Evolutionary conservation across 2,329 filamentous ascomycete genomes (phyloP).

Genomic region (Geoglossum cookeanum): DNA sequence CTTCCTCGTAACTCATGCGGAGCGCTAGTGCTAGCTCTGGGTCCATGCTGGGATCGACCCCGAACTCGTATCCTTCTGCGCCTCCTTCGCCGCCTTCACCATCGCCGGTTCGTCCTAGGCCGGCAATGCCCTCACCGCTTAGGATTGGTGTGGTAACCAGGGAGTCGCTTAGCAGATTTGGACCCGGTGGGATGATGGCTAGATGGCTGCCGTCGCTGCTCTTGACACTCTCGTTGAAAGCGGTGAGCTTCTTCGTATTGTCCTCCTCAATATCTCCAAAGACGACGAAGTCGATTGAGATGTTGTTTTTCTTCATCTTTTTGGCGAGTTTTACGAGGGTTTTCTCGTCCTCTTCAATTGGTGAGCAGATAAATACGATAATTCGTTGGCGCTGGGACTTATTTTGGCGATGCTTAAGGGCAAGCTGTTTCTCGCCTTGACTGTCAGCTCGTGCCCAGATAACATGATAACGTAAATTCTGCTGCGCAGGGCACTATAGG

Average conservation of each 20-base stretch:
- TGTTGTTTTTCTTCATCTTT: constrained; percentile 97
- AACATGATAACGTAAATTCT: not conserved
- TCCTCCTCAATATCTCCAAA: constrained; percentile 90
- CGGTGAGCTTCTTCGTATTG: constrained; percentile 71
- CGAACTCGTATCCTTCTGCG: constrained; percentile 59
- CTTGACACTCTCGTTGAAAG: constrained; percentile 88
- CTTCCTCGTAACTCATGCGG: constrained; percentile 95
- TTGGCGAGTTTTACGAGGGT: constrained; percentile 75
- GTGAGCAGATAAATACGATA: constrained; percentile 90
- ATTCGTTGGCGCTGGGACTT: constrained; percentile 93
- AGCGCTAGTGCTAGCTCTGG: constrained; percentile 86
- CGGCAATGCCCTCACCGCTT: constrained; percentile 54
- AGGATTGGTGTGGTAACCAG: constrained; percentile 79
- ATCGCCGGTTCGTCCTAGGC: constrained; percentile 32
- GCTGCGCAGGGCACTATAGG: not conserved
- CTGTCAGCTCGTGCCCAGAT: not conserved
- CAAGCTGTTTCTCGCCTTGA: constrained; percentile 39
- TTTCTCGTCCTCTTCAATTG: constrained; percentile 77
- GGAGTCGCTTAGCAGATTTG: constrained; percentile 81
- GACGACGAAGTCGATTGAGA: constrained; percentile 82
- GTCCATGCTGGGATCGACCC: constrained; percentile 78
- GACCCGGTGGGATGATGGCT: constrained; percentile 75
- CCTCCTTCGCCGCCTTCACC: constrained; percentile 25
- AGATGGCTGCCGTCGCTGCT: constrained; percentile 79
- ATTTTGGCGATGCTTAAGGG: constrained; percentile 94